Conservation (phyloP, 768 basidiomycete genomes). For the Phlegmacium glaucopus region DNA sequence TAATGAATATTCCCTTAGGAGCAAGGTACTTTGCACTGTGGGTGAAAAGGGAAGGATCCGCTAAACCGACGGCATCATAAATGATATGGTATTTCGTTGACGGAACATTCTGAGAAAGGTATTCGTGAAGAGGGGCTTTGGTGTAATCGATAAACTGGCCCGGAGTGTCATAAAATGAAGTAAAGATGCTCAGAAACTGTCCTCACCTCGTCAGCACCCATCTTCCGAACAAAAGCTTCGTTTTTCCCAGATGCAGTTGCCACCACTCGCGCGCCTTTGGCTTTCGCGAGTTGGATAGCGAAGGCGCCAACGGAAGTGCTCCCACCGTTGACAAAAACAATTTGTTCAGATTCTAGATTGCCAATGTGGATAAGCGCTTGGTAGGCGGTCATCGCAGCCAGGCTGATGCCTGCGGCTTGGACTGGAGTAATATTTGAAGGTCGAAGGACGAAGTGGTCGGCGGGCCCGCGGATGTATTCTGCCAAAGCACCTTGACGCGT, state of each 20-base stretch:
- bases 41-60: constrained; percentile 47
- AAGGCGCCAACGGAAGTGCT: constrained; percentile 65
- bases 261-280: constrained; percentile 53
- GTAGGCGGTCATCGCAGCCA: constrained; percentile 59
- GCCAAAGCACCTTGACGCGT: constrained; percentile 54
- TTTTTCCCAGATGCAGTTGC: constrained; percentile 62
- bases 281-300: constrained; percentile 73
- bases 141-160: constrained; percentile 62
- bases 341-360: constrained; percentile 53
- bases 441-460: constrained; percentile 34
- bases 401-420: constrained; percentile 58
- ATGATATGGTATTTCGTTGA: constrained; percentile 53
- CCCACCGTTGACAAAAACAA: constrained; percentile 69
- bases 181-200: not conserved
- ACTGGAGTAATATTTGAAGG: constrained; percentile 49
- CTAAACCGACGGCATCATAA: constrained; percentile 53
- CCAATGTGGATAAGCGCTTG: constrained; percentile 47
- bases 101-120: constrained; percentile 43
- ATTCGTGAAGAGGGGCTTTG: constrained; percentile 41
- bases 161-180: not conserved
- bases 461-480: constrained; percentile 51
- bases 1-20: constrained; percentile 49
- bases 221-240: constrained; percentile 47
- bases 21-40: constrained; percentile 51
- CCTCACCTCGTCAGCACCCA: constrained; percentile 67